These are phyloP conservation scores for Sporothrix sp. DNA, from an alignment of 2,329 filamentous ascomycete species.

Conservation along the genomic window DNA sequence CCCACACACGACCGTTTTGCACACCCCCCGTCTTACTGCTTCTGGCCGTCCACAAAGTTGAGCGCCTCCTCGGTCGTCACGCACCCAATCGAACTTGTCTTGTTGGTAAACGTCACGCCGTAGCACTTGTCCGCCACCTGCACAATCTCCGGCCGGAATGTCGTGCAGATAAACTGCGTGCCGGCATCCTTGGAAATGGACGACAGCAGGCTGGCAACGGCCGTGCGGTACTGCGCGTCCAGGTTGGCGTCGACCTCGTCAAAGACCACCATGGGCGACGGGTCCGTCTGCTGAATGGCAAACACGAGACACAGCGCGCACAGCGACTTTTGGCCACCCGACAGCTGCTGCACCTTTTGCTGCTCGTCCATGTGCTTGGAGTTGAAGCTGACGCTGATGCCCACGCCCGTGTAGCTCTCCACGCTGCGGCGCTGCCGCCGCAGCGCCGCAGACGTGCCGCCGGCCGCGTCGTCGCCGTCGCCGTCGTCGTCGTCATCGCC, in stretches of 20 bases:
- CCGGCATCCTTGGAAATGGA: slow-evolving; percentile 59
- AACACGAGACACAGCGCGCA: slow-evolving; percentile 97
- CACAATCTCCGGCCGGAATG: slow-evolving; percentile 94
- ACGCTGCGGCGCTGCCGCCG: slow-evolving; percentile 52
- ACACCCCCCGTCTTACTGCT: slow-evolving; percentile 19
- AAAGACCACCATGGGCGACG: slow-evolving; percentile 96
- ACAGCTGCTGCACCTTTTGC: slow-evolving; percentile 93
- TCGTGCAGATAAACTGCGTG: slow-evolving; percentile 93
- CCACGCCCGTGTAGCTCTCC: slow-evolving; percentile 93
- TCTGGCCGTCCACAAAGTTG: slow-evolving; percentile 86
- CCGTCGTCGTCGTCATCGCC: slow-evolving; percentile 54
- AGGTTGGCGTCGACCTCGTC: slow-evolving; percentile 98
- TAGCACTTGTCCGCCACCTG: slow-evolving; percentile 96
- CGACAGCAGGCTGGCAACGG: slow-evolving; percentile 80
- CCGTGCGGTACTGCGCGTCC: slow-evolving; percentile 94
- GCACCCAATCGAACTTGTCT: slow-evolving; percentile 89
- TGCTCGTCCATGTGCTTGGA: slow-evolving; percentile 92
- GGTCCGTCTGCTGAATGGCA: slow-evolving; percentile 95
- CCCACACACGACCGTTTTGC: background rate
- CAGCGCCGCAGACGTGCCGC: slow-evolving; percentile 52
- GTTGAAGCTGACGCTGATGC: slow-evolving; percentile 97
- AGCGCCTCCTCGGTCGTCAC: slow-evolving; percentile 80
- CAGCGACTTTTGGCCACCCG: slow-evolving; percentile 95
- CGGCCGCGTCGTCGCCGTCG: slow-evolving; percentile 54
- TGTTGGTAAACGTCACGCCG: slow-evolving; percentile 86